phyloP scores from a whole-genome alignment of 2,329 filamentous ascomycete genomes.

The Aureobasidium uvarum region DNA sequence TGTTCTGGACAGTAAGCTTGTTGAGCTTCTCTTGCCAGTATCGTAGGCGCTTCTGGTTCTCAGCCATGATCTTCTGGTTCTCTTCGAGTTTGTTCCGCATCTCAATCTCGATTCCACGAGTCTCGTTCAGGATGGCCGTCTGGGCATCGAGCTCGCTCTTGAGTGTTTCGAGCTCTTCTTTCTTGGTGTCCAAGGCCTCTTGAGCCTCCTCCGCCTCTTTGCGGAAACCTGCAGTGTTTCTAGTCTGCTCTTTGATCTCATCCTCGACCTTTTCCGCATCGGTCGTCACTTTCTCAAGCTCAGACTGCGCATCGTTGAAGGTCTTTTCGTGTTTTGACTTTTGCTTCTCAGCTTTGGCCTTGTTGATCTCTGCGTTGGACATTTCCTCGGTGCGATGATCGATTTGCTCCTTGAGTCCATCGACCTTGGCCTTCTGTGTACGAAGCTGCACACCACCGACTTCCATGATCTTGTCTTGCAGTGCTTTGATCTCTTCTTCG shows the following conservation, averaged over 20 bases:
- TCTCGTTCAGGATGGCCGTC: constrained; percentile 81
- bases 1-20: constrained; percentile 79
- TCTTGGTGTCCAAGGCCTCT: constrained; percentile 71
- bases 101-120: constrained; percentile 86
- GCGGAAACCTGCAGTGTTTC: constrained; percentile 69
- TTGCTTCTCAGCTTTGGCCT: constrained; percentile 92
- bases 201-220: constrained; percentile 78
- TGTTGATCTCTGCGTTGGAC: constrained; percentile 81
- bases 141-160: constrained; percentile 88
- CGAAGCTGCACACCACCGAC: constrained; percentile 91
- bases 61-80: constrained; percentile 80
- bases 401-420: constrained; percentile 83
- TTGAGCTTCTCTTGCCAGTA: constrained; percentile 90
- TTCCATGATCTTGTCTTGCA: constrained; percentile 98
- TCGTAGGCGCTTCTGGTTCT: constrained; percentile 78
- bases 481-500: constrained; percentile 85
- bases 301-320: constrained; percentile 71
- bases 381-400: constrained; percentile 74
- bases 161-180: constrained; percentile 71
- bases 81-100: constrained; percentile 98
- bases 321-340: constrained; percentile 83
- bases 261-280: constrained; percentile 77
- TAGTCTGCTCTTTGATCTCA: constrained; percentile 74
- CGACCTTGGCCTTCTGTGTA: constrained; percentile 85
- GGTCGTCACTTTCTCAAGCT: constrained; percentile 66